A percentile compares a stretch with the other conserved stretches of the same genome.
Conservation (phyloP, 352 stramenopile species). For the Phytopythium litorale region DNA sequence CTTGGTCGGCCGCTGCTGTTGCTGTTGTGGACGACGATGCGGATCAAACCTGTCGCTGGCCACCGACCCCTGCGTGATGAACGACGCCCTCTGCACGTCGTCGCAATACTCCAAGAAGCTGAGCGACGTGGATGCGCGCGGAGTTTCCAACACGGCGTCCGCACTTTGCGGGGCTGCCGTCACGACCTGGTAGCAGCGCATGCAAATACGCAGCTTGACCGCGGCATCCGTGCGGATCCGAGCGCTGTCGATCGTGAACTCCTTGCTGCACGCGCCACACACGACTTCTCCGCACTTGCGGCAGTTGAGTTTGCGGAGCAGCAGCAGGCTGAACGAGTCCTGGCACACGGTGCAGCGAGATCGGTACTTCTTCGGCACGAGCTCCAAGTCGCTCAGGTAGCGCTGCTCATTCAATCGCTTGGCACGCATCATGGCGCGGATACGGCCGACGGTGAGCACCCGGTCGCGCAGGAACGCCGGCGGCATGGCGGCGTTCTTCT, state of each 20-base stretch:
- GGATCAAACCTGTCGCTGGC: background rate
- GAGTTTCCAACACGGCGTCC: slow-evolving; percentile 42
- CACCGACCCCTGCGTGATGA: slow-evolving; percentile 40
- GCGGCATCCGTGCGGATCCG: slow-evolving; percentile 27
- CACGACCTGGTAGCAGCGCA: slow-evolving; percentile 81
- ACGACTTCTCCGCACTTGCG: slow-evolving; percentile 87
- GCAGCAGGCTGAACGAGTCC: slow-evolving; percentile 79
- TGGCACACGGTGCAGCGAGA: slow-evolving; percentile 69
- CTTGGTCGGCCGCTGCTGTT: slow-evolving; percentile 31
- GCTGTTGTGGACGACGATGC: slow-evolving; percentile 1
- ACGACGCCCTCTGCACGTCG: slow-evolving; percentile 53
- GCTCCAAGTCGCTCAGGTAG: slow-evolving; percentile 76
- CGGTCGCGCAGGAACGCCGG: slow-evolving; percentile 33
- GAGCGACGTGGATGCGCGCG: slow-evolving; percentile 48
- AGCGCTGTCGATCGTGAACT: slow-evolving; percentile 63
- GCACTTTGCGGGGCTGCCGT: slow-evolving; percentile 56
- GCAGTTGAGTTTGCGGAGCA: slow-evolving; percentile 82
- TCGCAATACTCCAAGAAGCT: slow-evolving; percentile 70
- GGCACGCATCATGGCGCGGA: slow-evolving; percentile 60
- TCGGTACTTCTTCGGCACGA: slow-evolving; percentile 81
- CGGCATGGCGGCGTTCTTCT: slow-evolving; percentile 55
- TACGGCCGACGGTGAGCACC: slow-evolving; percentile 43
- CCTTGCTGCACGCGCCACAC: slow-evolving; percentile 81
- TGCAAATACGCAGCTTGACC: slow-evolving; percentile 80
- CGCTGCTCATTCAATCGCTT: slow-evolving; percentile 79